phyloP scores from a whole-genome alignment of 83 land plant species.

The Picea abies region DNA sequence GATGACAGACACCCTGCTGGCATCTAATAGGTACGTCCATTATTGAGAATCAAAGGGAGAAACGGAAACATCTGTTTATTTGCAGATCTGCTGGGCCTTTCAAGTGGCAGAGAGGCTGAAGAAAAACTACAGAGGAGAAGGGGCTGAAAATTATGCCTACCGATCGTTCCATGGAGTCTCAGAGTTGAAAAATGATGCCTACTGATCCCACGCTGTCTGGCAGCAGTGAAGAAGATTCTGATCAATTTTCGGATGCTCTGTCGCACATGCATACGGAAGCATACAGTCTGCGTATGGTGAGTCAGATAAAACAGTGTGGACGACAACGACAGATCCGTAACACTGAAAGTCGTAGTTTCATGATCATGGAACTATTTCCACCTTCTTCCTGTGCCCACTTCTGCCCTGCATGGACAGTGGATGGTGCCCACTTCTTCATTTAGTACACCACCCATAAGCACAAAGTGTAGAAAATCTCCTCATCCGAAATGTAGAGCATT shows the following conservation, averaged over 20 bases:
- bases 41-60: not conserved
- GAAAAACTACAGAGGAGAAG: not conserved
- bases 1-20: not conserved
- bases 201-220: too few species aligned
- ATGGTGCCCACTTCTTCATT: too few species aligned
- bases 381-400: not conserved
- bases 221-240: not conserved
- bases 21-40: not conserved
- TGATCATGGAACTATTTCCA: not conserved
- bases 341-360: not conserved
- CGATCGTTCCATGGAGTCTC: not conserved
- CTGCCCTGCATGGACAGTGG: too few species aligned
- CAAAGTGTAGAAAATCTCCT: too few species aligned
- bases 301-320: not conserved
- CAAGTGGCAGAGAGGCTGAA: not conserved
- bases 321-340: not conserved
- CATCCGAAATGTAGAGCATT: too few species aligned
- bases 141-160: not conserved
- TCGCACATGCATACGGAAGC: slow-evolving; percentile 3
- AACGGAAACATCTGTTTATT: not conserved
- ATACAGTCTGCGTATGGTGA: not conserved
- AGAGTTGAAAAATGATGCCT: not conserved
- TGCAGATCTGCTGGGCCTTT: not conserved
- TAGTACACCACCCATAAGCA: too few species aligned
- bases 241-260: not conserved